Evolutionary conservation across 176 grass and related monocot genomes (phyloP).

Genomic region (Aegilops tauschii): DNA sequence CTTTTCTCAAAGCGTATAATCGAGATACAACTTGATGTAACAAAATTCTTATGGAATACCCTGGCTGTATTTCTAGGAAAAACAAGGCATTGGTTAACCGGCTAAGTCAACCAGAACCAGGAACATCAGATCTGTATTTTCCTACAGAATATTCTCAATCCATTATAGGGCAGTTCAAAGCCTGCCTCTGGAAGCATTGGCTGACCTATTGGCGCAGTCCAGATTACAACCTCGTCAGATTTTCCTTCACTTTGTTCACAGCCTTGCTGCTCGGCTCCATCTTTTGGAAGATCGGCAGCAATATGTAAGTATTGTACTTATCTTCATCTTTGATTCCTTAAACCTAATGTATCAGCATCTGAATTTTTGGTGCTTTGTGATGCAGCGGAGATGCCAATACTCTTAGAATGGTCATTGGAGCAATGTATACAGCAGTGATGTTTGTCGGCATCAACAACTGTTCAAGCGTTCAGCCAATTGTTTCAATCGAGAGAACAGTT

Average conservation of each 20-base stretch:
- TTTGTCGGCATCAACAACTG: slow-evolving; percentile 94
- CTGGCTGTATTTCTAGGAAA: slow-evolving; percentile 42
- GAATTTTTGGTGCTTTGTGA: slow-evolving; percentile 20
- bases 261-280: slow-evolving; percentile 91
- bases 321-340: not conserved
- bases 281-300: slow-evolving; percentile 88
- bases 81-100: slow-evolving; percentile 68
- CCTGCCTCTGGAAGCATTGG: slow-evolving; percentile 96
- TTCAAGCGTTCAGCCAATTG: slow-evolving; percentile 80
- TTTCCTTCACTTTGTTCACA: slow-evolving; percentile 84
- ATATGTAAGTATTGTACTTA: slow-evolving; percentile 47
- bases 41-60: slow-evolving; percentile 20
- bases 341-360: slow-evolving; percentile 9
- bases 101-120: slow-evolving; percentile 63
- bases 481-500: slow-evolving; percentile 88
- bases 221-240: slow-evolving; percentile 96
- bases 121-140: slow-evolving; percentile 79
- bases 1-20: not conserved
- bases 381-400: slow-evolving; percentile 66
- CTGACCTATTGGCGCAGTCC: slow-evolving; percentile 94
- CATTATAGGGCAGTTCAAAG: slow-evolving; percentile 69
- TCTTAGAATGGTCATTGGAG: slow-evolving; percentile 84
- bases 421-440: slow-evolving; percentile 90
- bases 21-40: slow-evolving; percentile 9
- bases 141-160: slow-evolving; percentile 76